Percentiles rank a stretch among this genome's conserved stretches.
phyloP scores from a whole-genome alignment of 129 eudicot genomes.

The Rutidosis leptorrhynchoides region DNA sequence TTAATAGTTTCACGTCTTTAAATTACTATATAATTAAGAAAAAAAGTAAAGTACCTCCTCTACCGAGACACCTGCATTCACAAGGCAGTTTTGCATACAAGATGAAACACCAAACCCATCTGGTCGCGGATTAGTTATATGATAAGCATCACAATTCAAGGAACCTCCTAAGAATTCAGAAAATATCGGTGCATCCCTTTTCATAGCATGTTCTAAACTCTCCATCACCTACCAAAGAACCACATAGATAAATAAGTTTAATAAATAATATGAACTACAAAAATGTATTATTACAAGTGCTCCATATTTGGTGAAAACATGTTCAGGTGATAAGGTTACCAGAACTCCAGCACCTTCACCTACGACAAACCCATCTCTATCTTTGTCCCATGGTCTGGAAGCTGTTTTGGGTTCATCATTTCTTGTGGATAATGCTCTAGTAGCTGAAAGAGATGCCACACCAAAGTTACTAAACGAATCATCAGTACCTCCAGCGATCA shows the following conservation, averaged over 20 bases:
- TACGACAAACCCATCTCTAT: not conserved
- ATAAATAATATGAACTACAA: too few relatives aligned
- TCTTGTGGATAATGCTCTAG: not conserved
- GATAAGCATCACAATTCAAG: not conserved
- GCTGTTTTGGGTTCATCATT: not conserved
- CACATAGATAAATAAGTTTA: too few relatives aligned
- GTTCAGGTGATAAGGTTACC: too few relatives aligned
- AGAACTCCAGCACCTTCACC: not conserved
- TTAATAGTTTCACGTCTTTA: not conserved
- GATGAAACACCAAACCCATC: not conserved
- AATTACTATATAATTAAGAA: too few relatives aligned
- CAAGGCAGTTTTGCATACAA: not conserved
- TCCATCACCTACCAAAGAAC: not conserved
- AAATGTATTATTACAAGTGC: not conserved
- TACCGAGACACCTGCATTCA: not conserved
- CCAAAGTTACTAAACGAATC: not conserved
- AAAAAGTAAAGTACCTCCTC: not conserved
- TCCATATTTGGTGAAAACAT: too few relatives aligned
- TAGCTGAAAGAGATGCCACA: not conserved
- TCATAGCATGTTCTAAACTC: not conserved
- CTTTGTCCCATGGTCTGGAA: not conserved
- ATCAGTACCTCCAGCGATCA: not conserved
- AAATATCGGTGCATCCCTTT: not conserved
- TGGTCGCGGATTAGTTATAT: not conserved
- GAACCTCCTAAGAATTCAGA: not conserved